These are phyloP conservation scores for Nemania sp. DNA, from an alignment of 2,329 filamentous ascomycete genomes.

Conservation along the genomic window DNA sequence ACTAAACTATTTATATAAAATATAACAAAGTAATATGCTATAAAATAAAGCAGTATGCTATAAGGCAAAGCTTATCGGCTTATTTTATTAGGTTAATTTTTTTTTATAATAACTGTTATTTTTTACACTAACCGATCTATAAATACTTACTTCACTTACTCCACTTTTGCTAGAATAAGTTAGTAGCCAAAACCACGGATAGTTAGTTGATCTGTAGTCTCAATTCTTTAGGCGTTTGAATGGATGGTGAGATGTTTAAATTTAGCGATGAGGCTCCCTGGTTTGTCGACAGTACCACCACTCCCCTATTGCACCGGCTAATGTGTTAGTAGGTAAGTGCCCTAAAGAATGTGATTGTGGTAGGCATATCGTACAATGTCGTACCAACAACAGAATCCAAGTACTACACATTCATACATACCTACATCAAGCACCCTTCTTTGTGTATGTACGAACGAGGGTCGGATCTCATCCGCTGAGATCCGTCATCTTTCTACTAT, in stretches of 20 bases:
- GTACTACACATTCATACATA: no score
- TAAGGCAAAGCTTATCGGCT: no score
- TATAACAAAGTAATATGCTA: no score
- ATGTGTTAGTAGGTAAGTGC: background rate
- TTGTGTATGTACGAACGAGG: background rate
- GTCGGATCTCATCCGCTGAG: background rate
- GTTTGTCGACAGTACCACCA: slow-evolving; percentile 6
- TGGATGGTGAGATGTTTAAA: slow-evolving; percentile 2
- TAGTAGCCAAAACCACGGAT: no score
- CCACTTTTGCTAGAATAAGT: no score
- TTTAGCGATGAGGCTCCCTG: slow-evolving; percentile 14
- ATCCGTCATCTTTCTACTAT: background rate
- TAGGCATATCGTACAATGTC: background rate
- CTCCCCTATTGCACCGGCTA: background rate
- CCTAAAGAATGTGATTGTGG: background rate
- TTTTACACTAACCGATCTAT: no score
- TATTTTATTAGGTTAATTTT: no score
- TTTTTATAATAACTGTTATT: no score
- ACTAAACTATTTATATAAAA: no score
- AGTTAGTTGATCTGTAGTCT: no score
- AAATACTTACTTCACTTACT: no score
- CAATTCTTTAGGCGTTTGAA: background rate
- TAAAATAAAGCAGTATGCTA: no score
- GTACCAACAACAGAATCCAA: background rate
- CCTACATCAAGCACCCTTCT: slow-evolving; percentile 1